Evolutionary conservation across 805 yeast species (phyloP).

Genomic region (Yarrowia yakushimensis): DNA sequence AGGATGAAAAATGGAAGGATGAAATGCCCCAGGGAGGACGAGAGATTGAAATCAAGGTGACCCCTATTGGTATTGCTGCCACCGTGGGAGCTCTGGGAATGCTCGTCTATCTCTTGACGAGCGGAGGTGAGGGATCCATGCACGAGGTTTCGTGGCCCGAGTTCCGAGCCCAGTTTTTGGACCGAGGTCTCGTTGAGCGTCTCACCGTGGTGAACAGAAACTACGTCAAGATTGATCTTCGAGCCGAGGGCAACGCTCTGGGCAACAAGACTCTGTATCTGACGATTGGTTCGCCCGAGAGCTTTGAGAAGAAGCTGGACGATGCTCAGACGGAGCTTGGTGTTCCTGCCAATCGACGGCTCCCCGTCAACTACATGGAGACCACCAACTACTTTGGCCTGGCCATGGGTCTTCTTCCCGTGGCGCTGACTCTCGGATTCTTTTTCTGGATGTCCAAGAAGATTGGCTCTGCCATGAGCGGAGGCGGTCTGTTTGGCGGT

Average conservation of each 20-base stretch:
- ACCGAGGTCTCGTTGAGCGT: slow-evolving; percentile 71
- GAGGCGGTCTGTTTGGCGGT: slow-evolving; percentile 55
- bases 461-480: slow-evolving; percentile 45
- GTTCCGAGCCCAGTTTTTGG: slow-evolving; percentile 73
- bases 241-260: slow-evolving; percentile 49
- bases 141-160: slow-evolving; percentile 66
- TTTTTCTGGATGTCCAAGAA: slow-evolving; percentile 56
- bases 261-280: slow-evolving; percentile 53
- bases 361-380: slow-evolving; percentile 74
- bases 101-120: slow-evolving; percentile 12
- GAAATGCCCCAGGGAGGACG: slow-evolving; percentile 23
- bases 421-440: slow-evolving; percentile 76
- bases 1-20: slow-evolving; percentile 15
- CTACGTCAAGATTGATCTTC: slow-evolving; percentile 45
- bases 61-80: slow-evolving; percentile 21
- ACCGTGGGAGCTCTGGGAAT: background rate
- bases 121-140: slow-evolving; percentile 21
- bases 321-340: slow-evolving; percentile 65
- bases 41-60: slow-evolving; percentile 11
- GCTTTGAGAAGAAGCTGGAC: slow-evolving; percentile 79
- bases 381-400: slow-evolving; percentile 62
- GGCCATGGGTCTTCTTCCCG: slow-evolving; percentile 72
- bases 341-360: slow-evolving; percentile 63
- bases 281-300: slow-evolving; percentile 83
- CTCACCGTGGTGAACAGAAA: slow-evolving; percentile 70